These are phyloP conservation scores for Kwoniella europaea DNA, from an alignment of 768 basidiomycete species.

Conservation along the genomic window DNA sequence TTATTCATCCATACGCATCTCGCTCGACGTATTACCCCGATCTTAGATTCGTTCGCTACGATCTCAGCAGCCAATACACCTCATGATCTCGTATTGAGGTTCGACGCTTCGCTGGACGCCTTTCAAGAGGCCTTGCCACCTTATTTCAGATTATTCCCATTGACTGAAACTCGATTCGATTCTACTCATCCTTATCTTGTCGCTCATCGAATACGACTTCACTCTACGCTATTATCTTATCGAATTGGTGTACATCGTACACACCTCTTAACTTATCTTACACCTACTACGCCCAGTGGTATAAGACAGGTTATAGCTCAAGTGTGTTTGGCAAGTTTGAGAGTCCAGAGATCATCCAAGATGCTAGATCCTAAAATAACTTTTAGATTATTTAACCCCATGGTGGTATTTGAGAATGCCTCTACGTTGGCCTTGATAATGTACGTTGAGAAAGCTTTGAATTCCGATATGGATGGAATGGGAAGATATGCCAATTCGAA, in stretches of 20 bases:
- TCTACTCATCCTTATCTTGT: constrained; percentile 39
- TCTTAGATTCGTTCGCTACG: constrained; percentile 49
- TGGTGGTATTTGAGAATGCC: constrained; percentile 46
- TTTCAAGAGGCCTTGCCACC: constrained; percentile 49
- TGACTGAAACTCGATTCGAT: constrained; percentile 41
- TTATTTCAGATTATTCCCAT: constrained; percentile 43
- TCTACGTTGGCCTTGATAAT: constrained; percentile 39
- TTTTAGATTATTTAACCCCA: constrained; percentile 42
- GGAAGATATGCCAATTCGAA: not conserved
- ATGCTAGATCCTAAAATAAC: constrained; percentile 45
- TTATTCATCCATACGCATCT: constrained; percentile 50
- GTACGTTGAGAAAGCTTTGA: constrained; percentile 37
- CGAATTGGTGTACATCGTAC: constrained; percentile 44
- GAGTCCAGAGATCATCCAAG: constrained; percentile 43
- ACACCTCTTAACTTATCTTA: constrained; percentile 41
- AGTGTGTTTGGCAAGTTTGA: constrained; percentile 37
- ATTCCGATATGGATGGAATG: not conserved
- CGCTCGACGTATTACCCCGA: constrained; percentile 40
- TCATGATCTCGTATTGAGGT: constrained; percentile 41
- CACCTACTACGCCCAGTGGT: constrained; percentile 29
- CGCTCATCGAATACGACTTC: constrained; percentile 43
- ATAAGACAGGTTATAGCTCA: constrained; percentile 35
- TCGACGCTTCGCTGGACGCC: constrained; percentile 42
- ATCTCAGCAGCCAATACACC: constrained; percentile 40
- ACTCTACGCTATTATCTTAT: constrained; percentile 39